These are phyloP conservation scores for Pyrrhoderma lamaoense DNA, from an alignment of 1,284 basidiomycete species.

Conservation along the genomic window DNA sequence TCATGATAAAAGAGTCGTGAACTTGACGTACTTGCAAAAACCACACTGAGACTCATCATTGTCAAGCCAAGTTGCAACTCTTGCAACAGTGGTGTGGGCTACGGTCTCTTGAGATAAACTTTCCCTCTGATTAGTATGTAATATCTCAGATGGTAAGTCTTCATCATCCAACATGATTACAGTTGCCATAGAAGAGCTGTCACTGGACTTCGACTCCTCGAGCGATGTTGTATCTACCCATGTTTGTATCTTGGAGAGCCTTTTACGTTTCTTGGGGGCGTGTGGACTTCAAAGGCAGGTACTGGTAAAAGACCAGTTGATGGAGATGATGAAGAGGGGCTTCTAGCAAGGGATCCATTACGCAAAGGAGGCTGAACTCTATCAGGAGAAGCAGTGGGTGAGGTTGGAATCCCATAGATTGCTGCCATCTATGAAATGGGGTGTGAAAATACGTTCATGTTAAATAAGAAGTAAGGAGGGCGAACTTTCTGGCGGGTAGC, in stretches of 20 bases:
- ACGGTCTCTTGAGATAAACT: not conserved
- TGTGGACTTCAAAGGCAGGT: not conserved
- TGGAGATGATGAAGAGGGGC: slow-evolving; percentile 7
- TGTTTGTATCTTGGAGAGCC: not conserved
- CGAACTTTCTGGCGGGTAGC: slow-evolving; percentile 9
- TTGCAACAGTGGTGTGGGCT: slow-evolving; percentile 1
- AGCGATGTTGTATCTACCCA: too few relatives aligned
- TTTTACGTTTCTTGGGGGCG: slow-evolving; percentile 9
- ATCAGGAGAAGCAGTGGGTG: slow-evolving; percentile 5
- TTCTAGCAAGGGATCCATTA: not conserved
- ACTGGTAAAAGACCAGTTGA: not conserved
- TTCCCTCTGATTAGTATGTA: too few relatives aligned
- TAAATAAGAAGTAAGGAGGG: too few relatives aligned
- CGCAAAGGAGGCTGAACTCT: slow-evolving; percentile 4
- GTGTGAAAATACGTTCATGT: not conserved
- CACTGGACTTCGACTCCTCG: too few relatives aligned
- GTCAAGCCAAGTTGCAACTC: slow-evolving; percentile 7
- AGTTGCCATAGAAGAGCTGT: too few relatives aligned
- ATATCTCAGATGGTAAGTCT: too few relatives aligned
- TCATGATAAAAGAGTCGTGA: not conserved
- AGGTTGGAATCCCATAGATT: slow-evolving; percentile 12
- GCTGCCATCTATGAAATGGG: slow-evolving; percentile 11
- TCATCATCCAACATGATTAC: too few relatives aligned
- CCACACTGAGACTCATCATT: slow-evolving; percentile 3
- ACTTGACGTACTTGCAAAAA: slow-evolving; percentile 9